These are phyloP conservation scores for Boletus sp. DNA, from an alignment of 768 basidiomycete species.

Conservation along the genomic window DNA sequence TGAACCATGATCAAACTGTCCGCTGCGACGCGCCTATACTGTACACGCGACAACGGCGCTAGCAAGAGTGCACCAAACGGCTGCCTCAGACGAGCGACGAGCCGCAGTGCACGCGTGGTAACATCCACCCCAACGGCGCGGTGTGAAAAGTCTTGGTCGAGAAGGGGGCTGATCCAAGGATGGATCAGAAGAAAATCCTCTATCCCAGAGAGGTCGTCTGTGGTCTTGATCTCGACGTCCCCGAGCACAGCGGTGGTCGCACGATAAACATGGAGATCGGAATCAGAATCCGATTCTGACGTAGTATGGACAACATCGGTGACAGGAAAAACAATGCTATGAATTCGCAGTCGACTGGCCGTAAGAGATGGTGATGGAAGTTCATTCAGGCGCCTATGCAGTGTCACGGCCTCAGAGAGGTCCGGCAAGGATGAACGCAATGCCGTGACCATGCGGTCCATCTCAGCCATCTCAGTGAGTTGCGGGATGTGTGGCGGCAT, in stretches of 20 bases:
- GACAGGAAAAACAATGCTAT: not conserved
- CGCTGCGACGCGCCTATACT: not conserved
- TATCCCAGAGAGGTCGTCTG: not conserved
- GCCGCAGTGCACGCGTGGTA: not conserved
- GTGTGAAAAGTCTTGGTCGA: conserved; percentile 2
- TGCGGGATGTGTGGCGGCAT: not conserved
- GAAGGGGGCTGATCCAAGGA: not conserved
- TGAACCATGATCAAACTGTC: not conserved
- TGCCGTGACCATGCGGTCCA: not conserved
- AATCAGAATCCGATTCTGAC: not conserved
- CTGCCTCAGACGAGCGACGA: conserved; percentile 1
- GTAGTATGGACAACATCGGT: not conserved
- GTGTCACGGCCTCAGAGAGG: not conserved
- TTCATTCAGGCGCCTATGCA: not conserved
- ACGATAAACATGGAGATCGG: not conserved
- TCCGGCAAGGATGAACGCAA: not conserved
- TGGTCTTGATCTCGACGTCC: conserved; percentile 1
- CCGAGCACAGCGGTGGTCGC: not conserved
- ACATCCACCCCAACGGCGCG: not conserved
- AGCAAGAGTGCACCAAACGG: conserved; percentile 4
- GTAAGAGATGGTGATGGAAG: not conserved
- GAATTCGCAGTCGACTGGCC: conserved; percentile 4
- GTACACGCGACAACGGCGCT: not conserved
- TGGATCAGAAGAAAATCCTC: not conserved
- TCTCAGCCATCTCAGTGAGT: not conserved